Conservation (phyloP, 2,329 filamentous ascomycete species). For the Tolypocladium tropicale region DNA sequence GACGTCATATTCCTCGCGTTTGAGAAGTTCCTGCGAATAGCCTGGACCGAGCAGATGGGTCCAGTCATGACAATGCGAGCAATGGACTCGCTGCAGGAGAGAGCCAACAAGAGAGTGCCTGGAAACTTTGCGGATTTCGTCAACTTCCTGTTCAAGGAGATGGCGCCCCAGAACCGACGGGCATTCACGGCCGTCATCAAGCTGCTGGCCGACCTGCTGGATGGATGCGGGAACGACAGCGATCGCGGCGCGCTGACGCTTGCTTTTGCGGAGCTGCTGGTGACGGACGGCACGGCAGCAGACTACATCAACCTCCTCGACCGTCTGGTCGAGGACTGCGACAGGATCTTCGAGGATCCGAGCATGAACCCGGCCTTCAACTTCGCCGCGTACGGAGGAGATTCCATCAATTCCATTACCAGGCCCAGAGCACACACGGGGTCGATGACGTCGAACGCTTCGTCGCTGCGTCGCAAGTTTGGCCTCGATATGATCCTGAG, state of each 20-base stretch:
- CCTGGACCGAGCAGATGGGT: slow-evolving; percentile 83
- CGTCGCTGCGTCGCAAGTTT: slow-evolving; percentile 75
- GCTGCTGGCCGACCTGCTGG: slow-evolving; percentile 75
- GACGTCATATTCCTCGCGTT: slow-evolving; percentile 87
- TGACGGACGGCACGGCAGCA: slow-evolving; percentile 65
- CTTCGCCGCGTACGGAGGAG: slow-evolving; percentile 35
- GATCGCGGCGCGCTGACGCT: slow-evolving; percentile 81
- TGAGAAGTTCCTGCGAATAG: slow-evolving; percentile 82
- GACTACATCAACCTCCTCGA: slow-evolving; percentile 85
- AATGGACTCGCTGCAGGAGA: slow-evolving; percentile 64
- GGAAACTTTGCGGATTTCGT: slow-evolving; percentile 66
- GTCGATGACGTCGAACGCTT: slow-evolving; percentile 76
- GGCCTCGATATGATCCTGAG: slow-evolving; percentile 67
- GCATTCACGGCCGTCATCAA: slow-evolving; percentile 79
- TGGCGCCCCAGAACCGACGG: slow-evolving; percentile 60
- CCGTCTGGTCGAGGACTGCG: slow-evolving; percentile 79
- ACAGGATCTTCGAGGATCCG: slow-evolving; percentile 70
- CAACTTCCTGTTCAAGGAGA: slow-evolving; percentile 51
- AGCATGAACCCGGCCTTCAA: slow-evolving; percentile 29
- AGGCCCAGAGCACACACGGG: slow-evolving; percentile 55
- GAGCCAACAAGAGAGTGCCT: slow-evolving; percentile 54
- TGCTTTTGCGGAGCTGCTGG: slow-evolving; percentile 79
- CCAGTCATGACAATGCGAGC: slow-evolving; percentile 65
- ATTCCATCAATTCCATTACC: slow-evolving; percentile 46
- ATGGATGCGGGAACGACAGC: slow-evolving; percentile 83